phyloP scores from a whole-genome alignment of 371 early-diverging fungal genomes.

The Mucor ambiguus region DNA sequence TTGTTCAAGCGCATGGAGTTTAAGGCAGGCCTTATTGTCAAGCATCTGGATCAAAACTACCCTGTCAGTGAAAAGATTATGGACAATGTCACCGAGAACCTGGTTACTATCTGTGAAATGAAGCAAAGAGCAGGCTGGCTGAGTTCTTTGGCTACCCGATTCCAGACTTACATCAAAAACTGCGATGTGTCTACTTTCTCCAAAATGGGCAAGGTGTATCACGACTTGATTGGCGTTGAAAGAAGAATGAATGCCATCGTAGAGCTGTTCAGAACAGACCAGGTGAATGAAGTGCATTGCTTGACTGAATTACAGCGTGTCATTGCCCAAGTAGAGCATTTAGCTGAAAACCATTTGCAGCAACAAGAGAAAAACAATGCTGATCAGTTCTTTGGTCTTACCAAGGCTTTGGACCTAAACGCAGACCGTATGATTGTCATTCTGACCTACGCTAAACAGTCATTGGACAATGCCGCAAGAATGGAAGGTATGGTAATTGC shows the following conservation, averaged over 20 bases:
- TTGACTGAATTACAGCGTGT: constrained; percentile 66
- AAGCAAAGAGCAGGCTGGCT: constrained; percentile 73
- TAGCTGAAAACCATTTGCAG: constrained; percentile 63
- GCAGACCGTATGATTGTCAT: constrained; percentile 70
- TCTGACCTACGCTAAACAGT: constrained; percentile 51
- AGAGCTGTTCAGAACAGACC: constrained; percentile 74
- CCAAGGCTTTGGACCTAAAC: constrained; percentile 62
- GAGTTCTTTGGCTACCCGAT: constrained; percentile 65
- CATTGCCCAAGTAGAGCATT: constrained; percentile 68
- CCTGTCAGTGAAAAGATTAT: constrained; percentile 60
- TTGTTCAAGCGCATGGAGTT: constrained; percentile 79
- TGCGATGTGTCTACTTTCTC: constrained; percentile 74
- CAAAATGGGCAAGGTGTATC: constrained; percentile 68
- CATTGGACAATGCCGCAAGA: constrained; percentile 36
- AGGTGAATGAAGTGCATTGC: constrained; percentile 62
- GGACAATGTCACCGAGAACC: constrained; percentile 51
- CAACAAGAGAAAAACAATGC: constrained; percentile 39
- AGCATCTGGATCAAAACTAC: constrained; percentile 75
- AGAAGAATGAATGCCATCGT: constrained; percentile 70
- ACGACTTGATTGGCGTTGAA: constrained; percentile 74
- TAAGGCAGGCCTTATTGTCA: constrained; percentile 78
- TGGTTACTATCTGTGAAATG: constrained; percentile 62
- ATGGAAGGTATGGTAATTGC: constrained; percentile 33
- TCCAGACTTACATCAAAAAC: constrained; percentile 67
- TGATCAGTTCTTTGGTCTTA: constrained; percentile 61